phyloP scores from a whole-genome alignment of 2,329 filamentous ascomycete species.

The Epichloe sp. region DNA sequence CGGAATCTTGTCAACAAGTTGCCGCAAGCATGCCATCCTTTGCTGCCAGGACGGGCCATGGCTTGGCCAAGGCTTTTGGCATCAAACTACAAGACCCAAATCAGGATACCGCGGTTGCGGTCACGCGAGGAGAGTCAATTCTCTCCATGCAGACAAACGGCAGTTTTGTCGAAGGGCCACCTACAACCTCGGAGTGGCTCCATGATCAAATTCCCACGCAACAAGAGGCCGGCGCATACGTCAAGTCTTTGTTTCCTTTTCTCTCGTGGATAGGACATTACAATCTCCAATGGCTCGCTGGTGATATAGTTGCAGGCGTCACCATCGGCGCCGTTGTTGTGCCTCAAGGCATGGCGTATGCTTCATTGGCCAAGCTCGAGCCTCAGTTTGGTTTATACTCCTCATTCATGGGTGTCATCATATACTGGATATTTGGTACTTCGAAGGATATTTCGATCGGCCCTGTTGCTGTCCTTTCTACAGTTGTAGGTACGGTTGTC shows the following conservation, averaged over 20 bases:
- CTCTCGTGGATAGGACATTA: slow-evolving; percentile 79
- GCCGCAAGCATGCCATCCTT: slow-evolving; percentile 20
- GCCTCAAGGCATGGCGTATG: slow-evolving; percentile 96
- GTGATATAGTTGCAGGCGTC: slow-evolving; percentile 69
- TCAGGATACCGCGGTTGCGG: slow-evolving; percentile 37
- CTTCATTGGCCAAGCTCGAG: slow-evolving; percentile 64
- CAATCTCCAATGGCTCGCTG: slow-evolving; percentile 77
- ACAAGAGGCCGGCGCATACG: slow-evolving; percentile 44
- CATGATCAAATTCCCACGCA: slow-evolving; percentile 46
- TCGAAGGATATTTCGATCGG: slow-evolving; percentile 98
- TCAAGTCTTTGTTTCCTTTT: slow-evolving; percentile 72
- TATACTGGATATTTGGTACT: slow-evolving; percentile 97
- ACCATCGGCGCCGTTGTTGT: slow-evolving; percentile 60
- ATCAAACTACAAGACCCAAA: slow-evolving; percentile 59
- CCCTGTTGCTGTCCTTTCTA: slow-evolving; percentile 91
- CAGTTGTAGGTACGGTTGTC: slow-evolving; percentile 74
- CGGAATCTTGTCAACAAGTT: neutral
- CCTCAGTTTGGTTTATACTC: slow-evolving; percentile 72
- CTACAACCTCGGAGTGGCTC: slow-evolving; percentile 63
- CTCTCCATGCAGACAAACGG: slow-evolving; percentile 62
- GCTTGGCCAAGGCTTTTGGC: slow-evolving; percentile 64
- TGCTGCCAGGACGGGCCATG: slow-evolving; percentile 52
- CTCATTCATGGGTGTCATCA: slow-evolving; percentile 86
- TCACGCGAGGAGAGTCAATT: slow-evolving; percentile 66
- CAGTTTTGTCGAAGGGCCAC: slow-evolving; percentile 72